These are phyloP conservation scores for Trichoderma citrinoviride DNA, from an alignment of 2,329 filamentous ascomycete genomes.

Conservation along the genomic window DNA sequence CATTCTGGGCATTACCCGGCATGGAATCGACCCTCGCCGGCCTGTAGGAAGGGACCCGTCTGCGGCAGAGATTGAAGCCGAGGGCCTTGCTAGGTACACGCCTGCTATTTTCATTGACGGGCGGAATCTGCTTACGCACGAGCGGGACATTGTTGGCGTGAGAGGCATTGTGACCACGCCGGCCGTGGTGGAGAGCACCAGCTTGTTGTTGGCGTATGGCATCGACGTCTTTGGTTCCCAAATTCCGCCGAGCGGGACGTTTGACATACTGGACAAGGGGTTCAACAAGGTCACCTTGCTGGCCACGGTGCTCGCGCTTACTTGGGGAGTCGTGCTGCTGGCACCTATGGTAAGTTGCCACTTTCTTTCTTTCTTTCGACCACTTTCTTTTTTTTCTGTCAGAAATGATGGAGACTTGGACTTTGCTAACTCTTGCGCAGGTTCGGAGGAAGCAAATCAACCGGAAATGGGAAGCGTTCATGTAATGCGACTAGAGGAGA, in stretches of 20 bases:
- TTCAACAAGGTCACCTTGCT: conserved; percentile 90
- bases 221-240: conserved; percentile 85
- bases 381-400: neutral
- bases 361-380: neutral
- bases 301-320: conserved; percentile 76
- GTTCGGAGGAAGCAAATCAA: conserved; percentile 68
- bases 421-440: conserved; percentile 40
- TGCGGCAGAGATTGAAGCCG: conserved; percentile 69
- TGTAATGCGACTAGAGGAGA: conserved; percentile 29
- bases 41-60: conserved; percentile 83
- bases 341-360: conserved; percentile 74
- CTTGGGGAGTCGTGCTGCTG: conserved; percentile 71
- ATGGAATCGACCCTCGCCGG: conserved; percentile 78
- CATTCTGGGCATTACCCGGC: conserved; percentile 75
- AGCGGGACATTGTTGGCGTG: conserved; percentile 76
- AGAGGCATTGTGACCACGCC: conserved; percentile 70
- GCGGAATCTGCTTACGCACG: conserved; percentile 75
- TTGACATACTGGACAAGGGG: conserved; percentile 88
- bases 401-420: neutral
- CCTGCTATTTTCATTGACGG: conserved; percentile 82
- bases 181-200: conserved; percentile 86
- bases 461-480: conserved; percentile 53
- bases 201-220: conserved; percentile 83
- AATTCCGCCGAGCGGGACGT: conserved; percentile 81
- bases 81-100: conserved; percentile 74